Percentiles rank a stretch among this genome's conserved stretches.
Conservation (phyloP, 1,284 basidiomycete species). For the Naganishia sp. region DNA sequence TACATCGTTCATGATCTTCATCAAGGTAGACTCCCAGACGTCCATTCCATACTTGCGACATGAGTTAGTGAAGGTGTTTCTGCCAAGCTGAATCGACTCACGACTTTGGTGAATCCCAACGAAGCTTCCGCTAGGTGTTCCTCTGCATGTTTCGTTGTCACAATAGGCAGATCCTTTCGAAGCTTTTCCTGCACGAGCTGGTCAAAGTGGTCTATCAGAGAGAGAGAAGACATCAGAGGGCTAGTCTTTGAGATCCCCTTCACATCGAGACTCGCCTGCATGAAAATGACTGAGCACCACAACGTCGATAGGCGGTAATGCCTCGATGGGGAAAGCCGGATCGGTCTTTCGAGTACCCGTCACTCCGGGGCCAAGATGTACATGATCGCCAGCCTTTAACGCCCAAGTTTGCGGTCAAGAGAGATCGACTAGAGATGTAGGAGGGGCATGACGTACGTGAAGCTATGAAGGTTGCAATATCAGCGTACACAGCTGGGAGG, state of each 20-base stretch:
- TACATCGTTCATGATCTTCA: slow-evolving; percentile 18
- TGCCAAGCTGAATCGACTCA: slow-evolving; percentile 16
- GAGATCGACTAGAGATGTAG: not conserved
- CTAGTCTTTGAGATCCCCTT: no score
- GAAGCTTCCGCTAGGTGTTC: slow-evolving; percentile 27
- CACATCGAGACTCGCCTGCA: slow-evolving; percentile 11
- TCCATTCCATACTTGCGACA: slow-evolving; percentile 25
- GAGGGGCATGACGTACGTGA: not conserved
- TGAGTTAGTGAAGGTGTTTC: not conserved
- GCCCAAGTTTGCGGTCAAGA: not conserved
- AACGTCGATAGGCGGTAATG: slow-evolving; percentile 32
- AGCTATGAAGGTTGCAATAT: not conserved
- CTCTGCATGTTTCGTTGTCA: slow-evolving; percentile 34
- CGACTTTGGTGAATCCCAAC: slow-evolving; percentile 36
- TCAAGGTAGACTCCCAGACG: slow-evolving; percentile 30
- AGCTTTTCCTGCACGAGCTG: slow-evolving; percentile 34
- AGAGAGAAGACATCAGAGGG: no score
- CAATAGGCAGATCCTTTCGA: slow-evolving; percentile 33
- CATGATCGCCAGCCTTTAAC: slow-evolving; percentile 34
- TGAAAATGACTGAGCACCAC: slow-evolving; percentile 36
- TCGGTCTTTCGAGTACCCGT: slow-evolving; percentile 31
- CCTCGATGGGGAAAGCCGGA: slow-evolving; percentile 33
- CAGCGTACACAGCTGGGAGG: no score
- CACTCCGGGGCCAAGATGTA: slow-evolving; percentile 34
- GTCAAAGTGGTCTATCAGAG: slow-evolving; percentile 35